A percentile compares a stretch with the other conserved stretches of the same genome.
Evolutionary conservation across 139 green algal species (phyloP).

Genomic region (Marvania coccoides): DNA sequence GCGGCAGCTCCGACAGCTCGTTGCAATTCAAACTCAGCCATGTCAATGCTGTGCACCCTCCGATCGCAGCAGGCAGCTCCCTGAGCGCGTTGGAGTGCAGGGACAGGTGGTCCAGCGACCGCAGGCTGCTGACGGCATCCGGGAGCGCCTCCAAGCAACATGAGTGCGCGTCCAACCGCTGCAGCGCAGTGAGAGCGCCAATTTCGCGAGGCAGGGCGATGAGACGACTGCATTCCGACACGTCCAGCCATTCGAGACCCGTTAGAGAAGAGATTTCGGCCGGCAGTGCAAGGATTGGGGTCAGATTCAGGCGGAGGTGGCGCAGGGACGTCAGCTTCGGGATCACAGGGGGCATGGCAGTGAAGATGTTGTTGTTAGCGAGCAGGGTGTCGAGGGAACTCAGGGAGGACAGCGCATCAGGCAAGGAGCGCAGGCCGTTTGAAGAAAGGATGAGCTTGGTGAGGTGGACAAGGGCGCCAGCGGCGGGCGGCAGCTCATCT

Average conservation of each 20-base stretch:
- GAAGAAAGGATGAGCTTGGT: constrained; percentile 9
- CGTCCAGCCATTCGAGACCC: constrained; percentile 20
- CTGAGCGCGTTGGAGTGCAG: constrained; percentile 28
- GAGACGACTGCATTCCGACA: constrained; percentile 20
- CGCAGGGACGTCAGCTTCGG: neutral
- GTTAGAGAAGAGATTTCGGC: neutral
- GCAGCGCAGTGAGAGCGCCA: constrained; percentile 9
- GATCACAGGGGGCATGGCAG: constrained; percentile 3
- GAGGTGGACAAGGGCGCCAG: neutral
- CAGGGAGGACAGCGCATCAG: constrained; percentile 1
- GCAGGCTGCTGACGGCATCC: neutral
- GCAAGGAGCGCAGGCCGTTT: constrained; percentile 21
- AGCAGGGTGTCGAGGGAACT: neutral
- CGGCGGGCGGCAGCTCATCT: neutral
- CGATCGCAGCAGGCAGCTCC: constrained; percentile 8
- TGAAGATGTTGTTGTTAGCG: constrained; percentile 17
- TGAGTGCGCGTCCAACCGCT: constrained; percentile 22
- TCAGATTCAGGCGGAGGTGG: constrained; percentile 21
- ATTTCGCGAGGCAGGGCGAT: neutral
- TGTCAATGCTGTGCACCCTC: constrained; percentile 14
- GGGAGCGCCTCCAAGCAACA: constrained; percentile 11
- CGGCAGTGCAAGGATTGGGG: neutral
- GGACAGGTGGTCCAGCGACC: constrained; percentile 18
- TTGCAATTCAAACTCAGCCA: constrained; percentile 32
- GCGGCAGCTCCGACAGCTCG: constrained; percentile 15